Conservation (phyloP, 169 alveolate genomes). For the Prorocentrum cordatum region DNA sequence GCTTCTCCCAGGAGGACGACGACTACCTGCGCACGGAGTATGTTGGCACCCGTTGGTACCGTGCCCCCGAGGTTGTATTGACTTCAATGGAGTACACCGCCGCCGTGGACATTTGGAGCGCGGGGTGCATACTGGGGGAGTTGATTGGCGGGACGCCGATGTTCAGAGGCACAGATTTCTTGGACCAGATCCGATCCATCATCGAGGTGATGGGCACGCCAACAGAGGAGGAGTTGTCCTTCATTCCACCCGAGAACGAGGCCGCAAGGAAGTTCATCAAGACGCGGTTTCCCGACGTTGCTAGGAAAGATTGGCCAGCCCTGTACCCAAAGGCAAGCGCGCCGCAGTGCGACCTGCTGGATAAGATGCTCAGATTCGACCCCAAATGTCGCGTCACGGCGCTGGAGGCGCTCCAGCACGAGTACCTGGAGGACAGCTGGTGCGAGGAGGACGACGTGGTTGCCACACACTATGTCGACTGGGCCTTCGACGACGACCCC, state of each 20-base stretch:
- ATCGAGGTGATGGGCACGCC: conserved; percentile 34
- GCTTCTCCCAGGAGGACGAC: conserved; percentile 21
- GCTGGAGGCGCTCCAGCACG: conserved; percentile 7
- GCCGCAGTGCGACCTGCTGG: conserved; percentile 32
- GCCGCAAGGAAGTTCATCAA: conserved; percentile 27
- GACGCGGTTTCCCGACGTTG: neutral
- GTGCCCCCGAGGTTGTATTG: conserved; percentile 45
- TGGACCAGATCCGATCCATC: conserved; percentile 30
- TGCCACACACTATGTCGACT: no score
- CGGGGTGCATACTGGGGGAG: conserved; percentile 64
- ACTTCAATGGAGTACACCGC: conserved; percentile 59
- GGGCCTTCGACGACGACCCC: no score
- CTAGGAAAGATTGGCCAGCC: neutral
- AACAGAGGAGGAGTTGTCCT: conserved; percentile 13
- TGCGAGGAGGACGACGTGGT: neutral
- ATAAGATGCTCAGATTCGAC: conserved; percentile 14
- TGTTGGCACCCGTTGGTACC: conserved; percentile 51
- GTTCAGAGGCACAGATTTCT: conserved; percentile 33
- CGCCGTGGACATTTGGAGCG: conserved; percentile 60
- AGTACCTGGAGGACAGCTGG: conserved; percentile 21
- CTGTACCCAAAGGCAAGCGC: conserved; percentile 4
- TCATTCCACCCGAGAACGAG: conserved; percentile 9
- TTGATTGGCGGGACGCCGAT: conserved; percentile 33
- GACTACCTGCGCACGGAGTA: conserved; percentile 54
- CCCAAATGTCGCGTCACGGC: neutral